Evolutionary conservation across 805 yeast species (phyloP), one percentile per base, ranked within the genome.

Genomic region (Yarrowia keelungensis): DNA sequence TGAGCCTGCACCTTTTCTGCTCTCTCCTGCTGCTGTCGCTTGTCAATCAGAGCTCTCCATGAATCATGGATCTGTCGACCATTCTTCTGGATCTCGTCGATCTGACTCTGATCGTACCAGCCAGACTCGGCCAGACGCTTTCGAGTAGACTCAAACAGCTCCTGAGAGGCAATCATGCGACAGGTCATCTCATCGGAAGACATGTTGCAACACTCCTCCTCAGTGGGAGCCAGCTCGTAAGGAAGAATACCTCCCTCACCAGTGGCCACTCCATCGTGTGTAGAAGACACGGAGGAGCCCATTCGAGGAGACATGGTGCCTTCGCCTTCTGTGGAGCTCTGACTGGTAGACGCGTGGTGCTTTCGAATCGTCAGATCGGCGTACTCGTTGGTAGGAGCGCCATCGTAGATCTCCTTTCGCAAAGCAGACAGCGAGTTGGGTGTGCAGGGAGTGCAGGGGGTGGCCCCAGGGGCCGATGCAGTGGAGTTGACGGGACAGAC

Each of bases 361-460:
- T 49, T 49, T 22, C 56, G 56, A 26, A 47, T 22, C 11, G 56
- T 62, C 38, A 49, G 22, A n/a, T 47, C 56, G 8, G 22, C 39
- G 54, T 26, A 49, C 39, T 62, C 56, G 47, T 62, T 47, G 56
- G 67, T 36, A 9, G 43, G 54, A 41, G 36, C 67, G 7, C 56
- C 56, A 8, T 62, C 67, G 19, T 47, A 47, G n/a, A 47, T 39
- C 39, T 62, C 67, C 32, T 62, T 62, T n/a, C 67, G 67, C 14
- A 62, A 56, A 36, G 56, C 56, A 2, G 67, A 62, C 51, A 59
- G 26, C 7, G 65, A 59, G 47, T 62, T 47, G 45, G 67, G 67
- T 12, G 67, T 62, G 39, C 67, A 62, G 56, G 67, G 67, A 12
- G 67, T 62, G 56, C 56, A 62, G n/a, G 67, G 67, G 12, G 67